Percentiles rank a stretch among this genome's conserved stretches.
Conservation (phyloP, 768 basidiomycete species). For the Boletus insuetus region DNA sequence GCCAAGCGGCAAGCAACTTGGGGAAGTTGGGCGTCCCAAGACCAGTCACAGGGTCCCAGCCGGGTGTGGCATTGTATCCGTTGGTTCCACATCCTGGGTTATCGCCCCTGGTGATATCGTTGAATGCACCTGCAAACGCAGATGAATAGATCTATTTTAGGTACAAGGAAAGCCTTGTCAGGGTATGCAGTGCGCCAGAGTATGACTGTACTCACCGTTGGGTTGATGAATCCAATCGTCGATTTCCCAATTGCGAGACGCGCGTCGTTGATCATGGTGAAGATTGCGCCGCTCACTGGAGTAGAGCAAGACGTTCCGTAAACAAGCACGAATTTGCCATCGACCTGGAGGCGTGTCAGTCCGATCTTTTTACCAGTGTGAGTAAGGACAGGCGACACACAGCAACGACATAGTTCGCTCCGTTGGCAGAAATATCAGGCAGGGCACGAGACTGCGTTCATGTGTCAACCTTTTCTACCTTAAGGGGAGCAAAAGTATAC, state of each 20-base stretch:
- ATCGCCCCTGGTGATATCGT: conserved; percentile 46
- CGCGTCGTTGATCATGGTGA: conserved; percentile 41
- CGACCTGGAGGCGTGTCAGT: conserved; percentile 1
- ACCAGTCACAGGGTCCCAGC: conserved; percentile 47
- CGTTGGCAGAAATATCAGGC: conserved; percentile 39
- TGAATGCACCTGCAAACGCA: conserved; percentile 9
- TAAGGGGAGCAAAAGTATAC: background rate
- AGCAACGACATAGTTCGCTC: conserved; percentile 30
- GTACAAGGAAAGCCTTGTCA: background rate
- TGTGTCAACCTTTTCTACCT: conserved; percentile 3
- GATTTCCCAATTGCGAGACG: conserved; percentile 31
- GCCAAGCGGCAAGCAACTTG: conserved; percentile 33
- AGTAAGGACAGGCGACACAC: background rate
- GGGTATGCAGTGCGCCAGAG: background rate
- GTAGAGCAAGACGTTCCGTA: conserved; percentile 35
- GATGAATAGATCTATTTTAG: conserved; percentile 4
- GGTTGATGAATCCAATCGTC: conserved; percentile 23
- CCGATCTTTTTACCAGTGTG: no score
- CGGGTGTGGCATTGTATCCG: conserved; percentile 32
- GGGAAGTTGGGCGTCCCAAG: conserved; percentile 46
- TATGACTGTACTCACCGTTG: background rate
- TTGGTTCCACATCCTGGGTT: conserved; percentile 43
- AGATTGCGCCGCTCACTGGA: conserved; percentile 31
- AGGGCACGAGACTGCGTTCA: conserved; percentile 31
- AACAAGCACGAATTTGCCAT: conserved; percentile 25